A percentile compares a stretch with the other conserved stretches of the same genome.
Evolutionary conservation across 129 eudicot species (phyloP).

Genomic region (Tanacetum coccineum): DNA sequence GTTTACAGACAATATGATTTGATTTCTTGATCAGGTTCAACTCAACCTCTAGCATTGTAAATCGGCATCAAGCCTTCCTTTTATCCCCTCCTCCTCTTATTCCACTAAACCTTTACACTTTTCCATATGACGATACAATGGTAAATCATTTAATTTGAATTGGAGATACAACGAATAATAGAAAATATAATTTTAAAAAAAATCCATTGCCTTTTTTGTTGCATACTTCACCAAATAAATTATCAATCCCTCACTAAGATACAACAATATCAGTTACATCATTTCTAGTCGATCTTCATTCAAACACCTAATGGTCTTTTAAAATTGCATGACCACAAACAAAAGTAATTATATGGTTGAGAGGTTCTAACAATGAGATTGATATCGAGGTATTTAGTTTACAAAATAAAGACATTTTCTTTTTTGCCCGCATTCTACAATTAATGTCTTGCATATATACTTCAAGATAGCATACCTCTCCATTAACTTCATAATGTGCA

Average conservation of each 20-base stretch:
- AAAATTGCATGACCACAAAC: background rate
- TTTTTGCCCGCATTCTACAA: background rate
- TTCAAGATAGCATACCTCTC: slow-evolving; percentile 64
- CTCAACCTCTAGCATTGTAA: no score
- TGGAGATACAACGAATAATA: background rate
- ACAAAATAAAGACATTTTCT: background rate
- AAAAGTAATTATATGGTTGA: background rate
- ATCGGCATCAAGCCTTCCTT: no score
- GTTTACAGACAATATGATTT: no score
- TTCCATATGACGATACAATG: background rate
- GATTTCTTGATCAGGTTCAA: no score
- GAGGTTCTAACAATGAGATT: slow-evolving; percentile 4
- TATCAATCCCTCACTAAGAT: no score
- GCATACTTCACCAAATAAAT: no score
- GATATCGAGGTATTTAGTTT: background rate
- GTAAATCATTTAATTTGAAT: background rate
- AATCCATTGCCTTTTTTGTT: background rate
- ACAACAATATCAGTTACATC: no score
- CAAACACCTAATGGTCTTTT: no score
- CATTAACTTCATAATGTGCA: slow-evolving; percentile 70
- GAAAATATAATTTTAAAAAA: background rate
- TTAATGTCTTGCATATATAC: slow-evolving; percentile 4
- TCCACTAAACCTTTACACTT: no score
- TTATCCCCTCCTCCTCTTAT: no score
- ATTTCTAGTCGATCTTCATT: no score